Evolutionary conservation across 2,329 filamentous ascomycete species (phyloP), one percentile per base, ranked within the genome.

Genomic region (Colletotrichum sp.): DNA sequence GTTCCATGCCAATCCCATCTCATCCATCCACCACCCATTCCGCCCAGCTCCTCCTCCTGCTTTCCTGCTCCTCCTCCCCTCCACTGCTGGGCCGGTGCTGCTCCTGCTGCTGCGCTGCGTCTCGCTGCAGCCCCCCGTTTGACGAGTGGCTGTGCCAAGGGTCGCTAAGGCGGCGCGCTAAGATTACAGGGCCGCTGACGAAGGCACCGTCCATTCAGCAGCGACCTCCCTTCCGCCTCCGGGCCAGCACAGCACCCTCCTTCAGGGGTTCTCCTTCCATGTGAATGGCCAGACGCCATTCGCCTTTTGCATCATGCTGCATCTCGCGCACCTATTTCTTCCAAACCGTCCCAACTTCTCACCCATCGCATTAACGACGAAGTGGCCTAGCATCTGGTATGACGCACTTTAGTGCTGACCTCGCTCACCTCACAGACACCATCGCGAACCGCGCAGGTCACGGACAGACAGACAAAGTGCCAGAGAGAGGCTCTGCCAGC

Each of bases 111-210:
- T 64, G 34, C 18, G 26, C 57, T 60, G 26, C 57, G 26, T n/a
- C 16, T 60, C 57, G 43, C 43, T 52, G 43, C n/a, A 60, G 48
- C 48, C 14, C 52, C 67, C 64, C 64, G 64, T 68, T 72, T 72
- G 64, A 21, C 71, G 28, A 70, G 71, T 69, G 65, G 71, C 71
- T 73, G 57, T 69, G 71, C 71, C 71, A 69, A 73, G 71, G 57
- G 71, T 69, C 57, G 57, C 68, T 70, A 67, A 59, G 63, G 52
- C 32, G 73, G 48, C 70, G 63, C 73, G 43, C 69, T 75, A 68
- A 75, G 64, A 75, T 75, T 73, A 48, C 63, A 72, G 69, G 72
- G 72, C 68, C 72, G 63, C 72, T 59, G 36, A 63, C 68, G 68
- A 71, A 68, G 68, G 48, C 72, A 34, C 55, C 48, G 68, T 28